Evolutionary conservation across 139 green algal genomes (phyloP).

Genomic region (Zygnema circumcarinatum): DNA sequence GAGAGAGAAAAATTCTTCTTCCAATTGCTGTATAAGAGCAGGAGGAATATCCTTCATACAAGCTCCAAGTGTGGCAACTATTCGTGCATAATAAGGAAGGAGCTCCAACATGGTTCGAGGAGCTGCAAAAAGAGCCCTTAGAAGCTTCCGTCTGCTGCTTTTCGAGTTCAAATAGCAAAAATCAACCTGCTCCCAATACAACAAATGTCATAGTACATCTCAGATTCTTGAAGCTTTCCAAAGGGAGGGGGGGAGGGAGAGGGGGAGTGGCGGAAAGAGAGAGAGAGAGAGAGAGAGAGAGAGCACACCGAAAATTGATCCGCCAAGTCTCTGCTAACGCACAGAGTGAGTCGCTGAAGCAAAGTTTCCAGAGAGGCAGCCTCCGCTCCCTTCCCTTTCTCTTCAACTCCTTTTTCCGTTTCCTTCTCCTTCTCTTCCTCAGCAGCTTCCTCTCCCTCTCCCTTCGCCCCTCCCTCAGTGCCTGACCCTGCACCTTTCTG

Average conservation of each 20-base stretch:
- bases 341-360: slow-evolving; percentile 73
- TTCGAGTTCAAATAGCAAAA: slow-evolving; percentile 92
- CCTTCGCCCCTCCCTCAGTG: background rate
- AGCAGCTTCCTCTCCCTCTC: slow-evolving; percentile 14
- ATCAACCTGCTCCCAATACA: slow-evolving; percentile 66
- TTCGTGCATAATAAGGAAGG: slow-evolving; percentile 77
- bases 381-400: slow-evolving; percentile 40
- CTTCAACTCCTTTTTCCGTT: slow-evolving; percentile 19
- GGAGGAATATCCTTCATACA: slow-evolving; percentile 82
- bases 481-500: too few species aligned
- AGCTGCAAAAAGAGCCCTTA: slow-evolving; percentile 74
- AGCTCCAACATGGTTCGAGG: slow-evolving; percentile 76
- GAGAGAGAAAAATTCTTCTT: slow-evolving; percentile 78
- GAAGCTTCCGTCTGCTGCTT: slow-evolving; percentile 70
- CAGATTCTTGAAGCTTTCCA: background rate
- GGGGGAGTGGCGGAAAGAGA: background rate
- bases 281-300: background rate
- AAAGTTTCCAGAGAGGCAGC: slow-evolving; percentile 71
- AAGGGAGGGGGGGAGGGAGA: background rate
- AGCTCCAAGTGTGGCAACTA: slow-evolving; percentile 78
- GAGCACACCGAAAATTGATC: slow-evolving; percentile 75
- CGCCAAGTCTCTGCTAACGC: slow-evolving; percentile 77
- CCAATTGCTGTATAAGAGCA: slow-evolving; percentile 64
- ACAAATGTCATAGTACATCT: background rate
- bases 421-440: slow-evolving; percentile 24